Conservation (phyloP, 441 rosid species). For the Pelargonium citronellum region DNA sequence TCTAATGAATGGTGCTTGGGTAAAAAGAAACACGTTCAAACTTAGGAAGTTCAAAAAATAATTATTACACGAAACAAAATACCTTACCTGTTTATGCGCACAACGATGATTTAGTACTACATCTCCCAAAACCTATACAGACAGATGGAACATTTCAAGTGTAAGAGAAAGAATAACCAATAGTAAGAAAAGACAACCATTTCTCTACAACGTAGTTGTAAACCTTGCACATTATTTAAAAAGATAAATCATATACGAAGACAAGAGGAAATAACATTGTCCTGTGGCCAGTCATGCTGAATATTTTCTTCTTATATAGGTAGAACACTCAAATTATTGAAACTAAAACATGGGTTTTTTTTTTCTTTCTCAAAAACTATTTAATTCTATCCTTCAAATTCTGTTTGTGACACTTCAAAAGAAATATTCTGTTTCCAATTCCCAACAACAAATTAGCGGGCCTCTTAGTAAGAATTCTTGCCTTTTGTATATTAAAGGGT, state of each 20-base stretch:
- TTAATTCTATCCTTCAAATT: background rate
- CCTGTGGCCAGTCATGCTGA: background rate
- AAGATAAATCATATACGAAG: background rate
- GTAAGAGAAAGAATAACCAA: background rate
- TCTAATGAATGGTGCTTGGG: background rate
- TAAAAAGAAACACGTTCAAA: background rate
- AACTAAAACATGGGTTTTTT: background rate
- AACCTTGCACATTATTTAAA: background rate
- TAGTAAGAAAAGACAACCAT: constrained; percentile 1
- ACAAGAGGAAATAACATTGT: background rate
- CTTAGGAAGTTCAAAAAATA: background rate
- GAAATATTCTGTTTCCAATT: background rate
- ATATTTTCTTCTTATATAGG: no score
- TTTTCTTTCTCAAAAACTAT: no score
- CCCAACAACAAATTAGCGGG: background rate
- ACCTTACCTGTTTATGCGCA: constrained; percentile 42
- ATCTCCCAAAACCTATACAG: constrained; percentile 43
- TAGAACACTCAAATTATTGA: no score
- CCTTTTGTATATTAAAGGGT: no score
- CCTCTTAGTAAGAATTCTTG: background rate
- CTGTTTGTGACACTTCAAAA: background rate
- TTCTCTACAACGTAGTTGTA: background rate
- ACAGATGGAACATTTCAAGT: constrained; percentile 12
- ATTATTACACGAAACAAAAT: background rate
- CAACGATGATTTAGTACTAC: constrained; percentile 49